Percentiles rank a stretch among this genome's conserved stretches.
These are phyloP conservation scores for Metschnikowia santaceciliae DNA, from an alignment of 805 yeast species.

Conservation along the genomic window DNA sequence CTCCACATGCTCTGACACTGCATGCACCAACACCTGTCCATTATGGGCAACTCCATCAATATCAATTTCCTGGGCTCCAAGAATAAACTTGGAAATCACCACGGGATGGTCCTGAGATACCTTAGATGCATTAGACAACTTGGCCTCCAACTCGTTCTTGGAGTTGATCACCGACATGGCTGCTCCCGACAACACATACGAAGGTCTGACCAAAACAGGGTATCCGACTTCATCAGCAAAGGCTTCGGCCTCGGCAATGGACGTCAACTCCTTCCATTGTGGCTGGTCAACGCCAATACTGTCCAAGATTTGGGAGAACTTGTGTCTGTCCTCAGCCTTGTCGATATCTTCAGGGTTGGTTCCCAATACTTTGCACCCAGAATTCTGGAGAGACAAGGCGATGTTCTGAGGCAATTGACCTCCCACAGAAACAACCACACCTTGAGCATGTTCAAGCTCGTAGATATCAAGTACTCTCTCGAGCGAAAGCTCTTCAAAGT, in stretches of 20 bases:
- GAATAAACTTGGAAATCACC: slow-evolving; percentile 92
- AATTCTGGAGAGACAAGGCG: slow-evolving; percentile 74
- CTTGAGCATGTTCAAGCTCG: slow-evolving; percentile 84
- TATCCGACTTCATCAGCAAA: slow-evolving; percentile 86
- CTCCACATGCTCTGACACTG: slow-evolving; percentile 96
- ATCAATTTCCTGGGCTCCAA: slow-evolving; percentile 95
- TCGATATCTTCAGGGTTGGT: slow-evolving; percentile 94
- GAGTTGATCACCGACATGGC: slow-evolving; percentile 93
- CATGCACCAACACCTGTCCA: slow-evolving; percentile 89
- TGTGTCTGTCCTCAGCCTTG: slow-evolving; percentile 97
- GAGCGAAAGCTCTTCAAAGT: slow-evolving; percentile 90
- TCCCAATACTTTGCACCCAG: slow-evolving; percentile 87
- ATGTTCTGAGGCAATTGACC: slow-evolving; percentile 98
- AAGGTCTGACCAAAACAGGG: slow-evolving; percentile 97
- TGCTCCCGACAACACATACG: slow-evolving; percentile 96
- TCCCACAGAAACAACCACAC: slow-evolving; percentile 94
- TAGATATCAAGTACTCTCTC: slow-evolving; percentile 98
- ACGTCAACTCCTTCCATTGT: slow-evolving; percentile 92
- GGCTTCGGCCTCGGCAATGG: slow-evolving; percentile 75
- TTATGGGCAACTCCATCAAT: slow-evolving; percentile 93
- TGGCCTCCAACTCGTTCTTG: slow-evolving; percentile 73
- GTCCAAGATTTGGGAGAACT: slow-evolving; percentile 91
- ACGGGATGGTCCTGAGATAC: slow-evolving; percentile 97
- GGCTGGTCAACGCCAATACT: slow-evolving; percentile 95
- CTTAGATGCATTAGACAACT: slow-evolving; percentile 82